Conservation (phyloP, 1,139 yeast species). For the Zygosaccharomyces pseudobailii region DNA sequence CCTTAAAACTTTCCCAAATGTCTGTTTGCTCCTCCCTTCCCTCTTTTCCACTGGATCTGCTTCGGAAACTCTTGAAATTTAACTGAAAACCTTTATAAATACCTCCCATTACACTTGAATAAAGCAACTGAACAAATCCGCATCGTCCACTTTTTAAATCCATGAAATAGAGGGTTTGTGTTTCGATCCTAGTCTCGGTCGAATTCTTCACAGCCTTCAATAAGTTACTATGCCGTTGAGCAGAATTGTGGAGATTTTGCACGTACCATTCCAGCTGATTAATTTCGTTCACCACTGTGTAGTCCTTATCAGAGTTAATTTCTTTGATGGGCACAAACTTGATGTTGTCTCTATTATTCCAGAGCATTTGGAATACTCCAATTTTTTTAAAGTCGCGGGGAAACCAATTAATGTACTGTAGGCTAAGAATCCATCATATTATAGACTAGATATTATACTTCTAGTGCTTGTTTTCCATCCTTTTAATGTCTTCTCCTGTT, state of each 20-base stretch:
- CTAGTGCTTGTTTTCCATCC: no score
- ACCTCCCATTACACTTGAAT: slow-evolving; percentile 70
- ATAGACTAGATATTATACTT: no score
- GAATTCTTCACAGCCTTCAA: slow-evolving; percentile 15
- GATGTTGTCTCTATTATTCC: slow-evolving; percentile 11
- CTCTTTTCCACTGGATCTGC: slow-evolving; percentile 8
- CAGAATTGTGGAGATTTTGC: slow-evolving; percentile 5
- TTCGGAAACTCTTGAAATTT: slow-evolving; percentile 59
- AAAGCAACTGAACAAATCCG: slow-evolving; percentile 82
- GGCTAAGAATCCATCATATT: no score
- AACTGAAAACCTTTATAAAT: slow-evolving; percentile 80
- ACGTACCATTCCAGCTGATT: slow-evolving; percentile 20
- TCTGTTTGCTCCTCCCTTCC: slow-evolving; percentile 35
- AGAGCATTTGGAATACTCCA: background rate
- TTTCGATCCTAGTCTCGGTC: slow-evolving; percentile 66
- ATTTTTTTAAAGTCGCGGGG: no score
- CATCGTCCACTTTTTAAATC: slow-evolving; percentile 51
- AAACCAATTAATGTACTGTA: no score
- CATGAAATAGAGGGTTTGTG: slow-evolving; percentile 76
- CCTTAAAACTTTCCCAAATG: slow-evolving; percentile 28
- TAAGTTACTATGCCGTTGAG: slow-evolving; percentile 4
- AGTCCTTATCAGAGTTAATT: slow-evolving; percentile 10
- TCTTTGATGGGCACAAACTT: slow-evolving; percentile 15
- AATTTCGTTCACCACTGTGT: slow-evolving; percentile 12
- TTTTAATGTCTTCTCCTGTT: background rate